Percentiles rank a stretch among this genome's conserved stretches.
These are phyloP conservation scores for Lasiodiplodia gonubiensis DNA, from an alignment of 2,329 filamentous ascomycete species.

Conservation along the genomic window DNA sequence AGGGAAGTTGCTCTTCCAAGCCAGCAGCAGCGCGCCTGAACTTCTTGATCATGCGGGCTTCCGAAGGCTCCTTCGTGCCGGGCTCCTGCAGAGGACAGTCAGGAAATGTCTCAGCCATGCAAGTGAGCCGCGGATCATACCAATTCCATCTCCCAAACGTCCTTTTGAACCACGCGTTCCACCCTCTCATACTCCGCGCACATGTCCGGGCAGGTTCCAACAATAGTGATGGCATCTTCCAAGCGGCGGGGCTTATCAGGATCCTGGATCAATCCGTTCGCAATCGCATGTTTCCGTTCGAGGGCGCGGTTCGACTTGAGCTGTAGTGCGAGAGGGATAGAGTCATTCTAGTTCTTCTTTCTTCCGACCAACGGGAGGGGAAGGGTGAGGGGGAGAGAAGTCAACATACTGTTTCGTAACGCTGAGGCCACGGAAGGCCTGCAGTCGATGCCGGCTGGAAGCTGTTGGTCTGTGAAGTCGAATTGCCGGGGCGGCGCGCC, in stretches of 20 bases:
- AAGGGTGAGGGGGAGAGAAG: not conserved
- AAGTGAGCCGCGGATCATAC: conserved; percentile 42
- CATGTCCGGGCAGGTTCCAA: conserved; percentile 68
- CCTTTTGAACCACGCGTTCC: conserved; percentile 65
- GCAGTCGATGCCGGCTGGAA: conserved; percentile 17
- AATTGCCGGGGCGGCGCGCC: conserved; percentile 6
- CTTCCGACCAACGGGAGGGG: not conserved
- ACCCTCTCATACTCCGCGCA: conserved; percentile 68
- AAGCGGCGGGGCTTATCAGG: conserved; percentile 65
- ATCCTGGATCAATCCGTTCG: conserved; percentile 61
- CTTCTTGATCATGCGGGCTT: conserved; percentile 66
- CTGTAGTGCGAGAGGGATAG: conserved; percentile 24
- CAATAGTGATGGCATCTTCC: conserved; percentile 65
- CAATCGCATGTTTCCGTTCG: conserved; percentile 50
- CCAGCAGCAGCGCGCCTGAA: conserved; percentile 68
- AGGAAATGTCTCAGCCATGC: conserved; percentile 30
- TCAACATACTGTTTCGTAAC: conserved; percentile 28
- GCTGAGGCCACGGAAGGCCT: conserved; percentile 18
- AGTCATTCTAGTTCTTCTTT: conserved; percentile 28
- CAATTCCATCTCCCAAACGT: conserved; percentile 66
- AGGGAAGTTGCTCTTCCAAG: conserved; percentile 66
- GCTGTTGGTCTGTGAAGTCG: conserved; percentile 2
- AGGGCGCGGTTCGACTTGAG: conserved; percentile 31
- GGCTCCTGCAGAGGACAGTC: conserved; percentile 41
- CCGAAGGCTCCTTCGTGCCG: conserved; percentile 49